Evolutionary conservation across 371 early-diverging fungal genomes (phyloP), one percentile per base, ranked within the genome.

Genomic region (Mortierella sp.): DNA sequence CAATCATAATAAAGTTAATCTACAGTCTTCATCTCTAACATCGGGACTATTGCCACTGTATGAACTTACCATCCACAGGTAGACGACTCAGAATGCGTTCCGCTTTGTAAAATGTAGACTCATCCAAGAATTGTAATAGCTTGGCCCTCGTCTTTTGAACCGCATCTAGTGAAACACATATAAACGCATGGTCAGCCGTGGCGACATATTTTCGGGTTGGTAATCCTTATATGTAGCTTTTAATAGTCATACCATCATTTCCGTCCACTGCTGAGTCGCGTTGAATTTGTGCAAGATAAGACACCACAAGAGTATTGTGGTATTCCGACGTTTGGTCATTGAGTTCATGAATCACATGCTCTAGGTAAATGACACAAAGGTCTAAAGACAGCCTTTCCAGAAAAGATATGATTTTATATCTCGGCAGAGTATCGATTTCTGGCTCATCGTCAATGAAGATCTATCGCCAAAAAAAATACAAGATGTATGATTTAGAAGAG

Each of bases 361-460:
- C 91, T 58, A 97, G 77, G 75, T 97, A 97, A 68, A 87, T 86
- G 11, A 93, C 88, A 24, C 90, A 93, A 5, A 95, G 86, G 59
- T 87, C 86, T 10, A 87, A 72, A 6, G 93, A 92, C 51, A 90
- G 83, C 11, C 88, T 86, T 58, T 90, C 91, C 59, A 95, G 79
- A 75, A 91, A 90, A 1, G 83, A 66, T 57, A 92, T 72, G 30
- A 93, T 86, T 37, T 84, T 78, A 59, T 86, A 85, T 52, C 91
- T 72, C 20, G 91, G 89, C 51, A 89, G 85, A 0, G 86, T 89
- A 66, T 84, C 88, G 28, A 88, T 87, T 66, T 90, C 89, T 24
- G 88, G 86, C 37, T 89, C 78, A 63, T 94, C 91, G 59, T 93
- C 94, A 24, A 92, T 92, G 70, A 94, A 96, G n/a, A 96, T 90